Conservation (phyloP, 768 basidiomycete genomes). For the Serendipita sp. region DNA sequence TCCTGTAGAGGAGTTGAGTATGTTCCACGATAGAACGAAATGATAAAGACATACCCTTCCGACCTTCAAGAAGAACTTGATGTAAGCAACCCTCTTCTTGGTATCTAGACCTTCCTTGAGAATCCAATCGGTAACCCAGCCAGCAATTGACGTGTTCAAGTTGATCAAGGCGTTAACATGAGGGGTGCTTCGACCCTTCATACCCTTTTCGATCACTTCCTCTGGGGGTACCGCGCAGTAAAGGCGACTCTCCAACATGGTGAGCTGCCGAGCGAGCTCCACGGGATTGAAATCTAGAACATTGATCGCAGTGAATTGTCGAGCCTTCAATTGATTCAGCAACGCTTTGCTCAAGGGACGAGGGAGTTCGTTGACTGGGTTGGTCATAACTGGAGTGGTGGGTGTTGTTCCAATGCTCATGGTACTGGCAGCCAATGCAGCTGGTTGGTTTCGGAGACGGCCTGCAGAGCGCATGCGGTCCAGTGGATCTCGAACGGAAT, state of each 20-base stretch:
- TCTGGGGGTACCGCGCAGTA: conserved; percentile 78
- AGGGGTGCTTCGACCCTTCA: conserved; percentile 46
- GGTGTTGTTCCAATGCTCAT: conserved; percentile 37
- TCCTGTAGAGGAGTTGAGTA: conserved; percentile 36
- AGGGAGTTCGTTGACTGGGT: conserved; percentile 51
- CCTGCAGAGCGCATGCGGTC: conserved; percentile 39
- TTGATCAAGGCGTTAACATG: conserved; percentile 76
- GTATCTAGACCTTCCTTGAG: conserved; percentile 70
- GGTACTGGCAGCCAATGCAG: background rate
- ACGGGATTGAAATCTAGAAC: conserved; percentile 87
- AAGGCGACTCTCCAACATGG: conserved; percentile 79
- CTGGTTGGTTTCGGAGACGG: conserved; percentile 44
- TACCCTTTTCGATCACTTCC: conserved; percentile 74
- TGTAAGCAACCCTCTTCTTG: conserved; percentile 58
- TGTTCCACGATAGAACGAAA: conserved; percentile 8
- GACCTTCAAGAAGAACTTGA: conserved; percentile 90
- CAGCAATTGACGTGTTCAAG: conserved; percentile 83
- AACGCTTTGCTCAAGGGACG: conserved; percentile 77
- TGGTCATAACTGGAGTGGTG: conserved; percentile 35
- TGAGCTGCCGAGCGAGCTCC: conserved; percentile 86
- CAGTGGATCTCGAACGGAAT: conserved; percentile 13
- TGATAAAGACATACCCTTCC: conserved; percentile 49
- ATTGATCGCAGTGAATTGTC: conserved; percentile 41
- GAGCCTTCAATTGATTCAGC: conserved; percentile 48
- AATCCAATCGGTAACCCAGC: conserved; percentile 92